Evolutionary conservation across 1,139 yeast species (phyloP).

Genomic region (Yamadazyma jaroonii): DNA sequence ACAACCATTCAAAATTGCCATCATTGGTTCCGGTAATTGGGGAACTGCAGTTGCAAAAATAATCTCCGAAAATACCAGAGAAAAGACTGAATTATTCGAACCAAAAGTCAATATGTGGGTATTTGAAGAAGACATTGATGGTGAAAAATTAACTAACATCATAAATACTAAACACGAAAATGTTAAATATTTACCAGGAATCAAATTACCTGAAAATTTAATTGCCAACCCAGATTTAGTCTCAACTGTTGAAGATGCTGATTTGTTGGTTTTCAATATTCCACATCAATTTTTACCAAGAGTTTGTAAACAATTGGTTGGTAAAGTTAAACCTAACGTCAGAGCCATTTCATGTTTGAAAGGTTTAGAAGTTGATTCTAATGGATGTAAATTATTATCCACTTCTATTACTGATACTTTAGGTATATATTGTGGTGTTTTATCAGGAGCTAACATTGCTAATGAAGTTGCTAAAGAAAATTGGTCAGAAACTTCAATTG

Average conservation of each 20-base stretch:
- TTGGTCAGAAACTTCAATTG: conserved; percentile 95
- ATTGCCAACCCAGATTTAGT: conserved; percentile 81
- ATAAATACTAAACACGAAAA: conserved; percentile 86
- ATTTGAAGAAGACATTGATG: conserved; percentile 73
- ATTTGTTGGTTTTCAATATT: conserved; percentile 81
- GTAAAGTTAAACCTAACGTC: conserved; percentile 62
- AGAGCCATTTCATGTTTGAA: conserved; percentile 92
- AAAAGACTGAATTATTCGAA: conserved; percentile 65
- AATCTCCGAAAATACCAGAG: conserved; percentile 78
- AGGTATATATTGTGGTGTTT: conserved; percentile 88
- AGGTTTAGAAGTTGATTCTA: conserved; percentile 80
- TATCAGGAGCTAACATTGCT: conserved; percentile 94
- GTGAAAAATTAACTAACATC: conserved; percentile 74
- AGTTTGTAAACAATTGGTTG: conserved; percentile 71
- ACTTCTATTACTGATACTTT: conserved; percentile 71
- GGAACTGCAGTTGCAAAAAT: conserved; percentile 96
- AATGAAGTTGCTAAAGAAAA: conserved; percentile 90
- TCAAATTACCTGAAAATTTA: conserved; percentile 75
- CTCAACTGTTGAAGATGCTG: conserved; percentile 71
- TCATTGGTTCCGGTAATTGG: conserved; percentile 84
- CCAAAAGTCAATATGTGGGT: conserved; percentile 91
- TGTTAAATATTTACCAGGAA: conserved; percentile 82
- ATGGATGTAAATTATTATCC: conserved; percentile 78
- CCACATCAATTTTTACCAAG: conserved; percentile 90
- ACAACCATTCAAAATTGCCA: conserved; percentile 52